A percentile compares a stretch with the other conserved stretches of the same genome.
Evolutionary conservation across 1,284 basidiomycete genomes (phyloP).

Genomic region (Apiotrichum sp.): DNA sequence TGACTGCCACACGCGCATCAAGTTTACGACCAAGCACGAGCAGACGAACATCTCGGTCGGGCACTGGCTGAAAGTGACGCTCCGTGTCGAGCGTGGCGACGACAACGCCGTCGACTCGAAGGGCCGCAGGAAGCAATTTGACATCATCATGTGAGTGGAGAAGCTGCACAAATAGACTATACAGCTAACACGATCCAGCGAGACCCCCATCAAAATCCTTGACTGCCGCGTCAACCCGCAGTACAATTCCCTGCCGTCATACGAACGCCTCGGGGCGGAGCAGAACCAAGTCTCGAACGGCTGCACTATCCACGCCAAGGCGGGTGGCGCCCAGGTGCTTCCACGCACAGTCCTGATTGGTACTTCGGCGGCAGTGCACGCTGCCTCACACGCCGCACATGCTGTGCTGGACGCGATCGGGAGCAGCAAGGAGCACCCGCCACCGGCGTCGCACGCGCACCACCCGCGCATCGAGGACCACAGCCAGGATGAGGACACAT

Average conservation of each 20-base stretch:
- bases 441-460: not conserved
- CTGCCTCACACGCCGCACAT: slow-evolving; percentile 1
- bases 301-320: slow-evolving; percentile 34
- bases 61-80: slow-evolving; percentile 74
- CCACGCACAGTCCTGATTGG: not conserved
- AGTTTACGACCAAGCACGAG: slow-evolving; percentile 76
- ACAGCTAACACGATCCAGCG: slow-evolving; percentile 19
- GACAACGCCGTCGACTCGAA: slow-evolving; percentile 59
- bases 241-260: slow-evolving; percentile 64
- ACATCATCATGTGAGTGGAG: slow-evolving; percentile 65
- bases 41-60: slow-evolving; percentile 71
- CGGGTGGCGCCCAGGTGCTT: not conserved
- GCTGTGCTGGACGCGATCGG: not conserved
- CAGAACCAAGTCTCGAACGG: slow-evolving; percentile 9
- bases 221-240: slow-evolving; percentile 69
- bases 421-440: not conserved
- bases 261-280: slow-evolving; percentile 21
- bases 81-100: slow-evolving; percentile 78
- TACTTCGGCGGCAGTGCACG: not conserved
- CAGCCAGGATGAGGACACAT: slow-evolving; percentile 27
- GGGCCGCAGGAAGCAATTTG: slow-evolving; percentile 70
- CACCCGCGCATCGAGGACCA: not conserved
- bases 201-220: slow-evolving; percentile 48
- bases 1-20: slow-evolving; percentile 53
- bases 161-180: not conserved